These are phyloP conservation scores for Fragaria nilgerrensis DNA, from an alignment of 306 rosid genomes.

Conservation along the genomic window DNA sequence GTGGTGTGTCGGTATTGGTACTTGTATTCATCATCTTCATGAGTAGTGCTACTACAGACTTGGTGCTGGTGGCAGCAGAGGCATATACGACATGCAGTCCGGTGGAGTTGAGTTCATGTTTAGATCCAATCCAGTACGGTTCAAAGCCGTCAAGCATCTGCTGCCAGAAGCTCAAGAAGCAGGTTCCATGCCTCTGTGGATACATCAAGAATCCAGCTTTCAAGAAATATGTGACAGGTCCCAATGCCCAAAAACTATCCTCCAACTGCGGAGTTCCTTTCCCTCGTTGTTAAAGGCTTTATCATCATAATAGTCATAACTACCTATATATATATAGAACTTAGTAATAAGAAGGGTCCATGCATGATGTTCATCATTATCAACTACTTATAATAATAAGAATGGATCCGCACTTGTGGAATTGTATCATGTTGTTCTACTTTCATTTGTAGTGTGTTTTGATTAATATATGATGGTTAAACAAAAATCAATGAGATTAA, in stretches of 20 bases:
- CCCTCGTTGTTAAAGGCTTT: slow-evolving; percentile 33
- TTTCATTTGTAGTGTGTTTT: not conserved
- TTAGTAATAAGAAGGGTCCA: not conserved
- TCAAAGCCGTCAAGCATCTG: slow-evolving; percentile 39
- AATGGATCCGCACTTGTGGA: not conserved
- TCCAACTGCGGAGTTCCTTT: slow-evolving; percentile 39
- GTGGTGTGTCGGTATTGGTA: not conserved
- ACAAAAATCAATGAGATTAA: too few relatives aligned
- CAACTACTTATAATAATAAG: not conserved
- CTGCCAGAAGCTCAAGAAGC: slow-evolving; percentile 55
- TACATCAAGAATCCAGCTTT: slow-evolving; percentile 53
- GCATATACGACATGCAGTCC: slow-evolving; percentile 18
- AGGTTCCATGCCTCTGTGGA: slow-evolving; percentile 56
- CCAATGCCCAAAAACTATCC: slow-evolving; percentile 39
- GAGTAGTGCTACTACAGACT: not conserved
- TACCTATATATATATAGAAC: too few relatives aligned
- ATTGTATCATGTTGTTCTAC: not conserved
- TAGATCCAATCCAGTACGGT: not conserved
- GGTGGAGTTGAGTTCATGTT: slow-evolving; percentile 26
- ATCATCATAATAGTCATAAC: not conserved
- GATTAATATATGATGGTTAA: not conserved
- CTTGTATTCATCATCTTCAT: not conserved
- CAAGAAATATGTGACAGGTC: slow-evolving; percentile 31
- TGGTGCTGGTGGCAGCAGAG: slow-evolving; percentile 10
- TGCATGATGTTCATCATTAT: not conserved